phyloP scores from a whole-genome alignment of 805 yeast genomes.

The Isabelozyma heimii region DNA sequence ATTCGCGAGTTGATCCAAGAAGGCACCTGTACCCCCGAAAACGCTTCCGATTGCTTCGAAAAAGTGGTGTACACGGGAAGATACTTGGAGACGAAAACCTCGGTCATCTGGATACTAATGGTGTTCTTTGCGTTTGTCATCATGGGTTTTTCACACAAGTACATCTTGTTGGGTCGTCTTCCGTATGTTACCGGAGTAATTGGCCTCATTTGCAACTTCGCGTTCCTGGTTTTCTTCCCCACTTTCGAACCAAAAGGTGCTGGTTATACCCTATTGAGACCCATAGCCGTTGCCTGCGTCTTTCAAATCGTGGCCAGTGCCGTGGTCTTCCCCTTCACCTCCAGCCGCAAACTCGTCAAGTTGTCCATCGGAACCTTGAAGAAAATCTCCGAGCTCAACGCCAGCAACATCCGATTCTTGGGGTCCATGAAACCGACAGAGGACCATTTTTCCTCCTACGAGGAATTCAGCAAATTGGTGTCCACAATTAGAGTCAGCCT shows the following conservation, averaged over 20 bases:
- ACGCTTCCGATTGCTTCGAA: slow-evolving; percentile 14
- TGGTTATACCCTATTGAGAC: slow-evolving; percentile 17
- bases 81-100: slow-evolving; percentile 18
- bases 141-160: slow-evolving; percentile 14
- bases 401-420: slow-evolving; percentile 20
- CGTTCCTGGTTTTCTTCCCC: slow-evolving; percentile 26
- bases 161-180: slow-evolving; percentile 15
- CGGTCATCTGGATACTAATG: slow-evolving; percentile 19
- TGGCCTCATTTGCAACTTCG: slow-evolving; percentile 15
- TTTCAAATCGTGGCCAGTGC: slow-evolving; percentile 14
- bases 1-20: slow-evolving; percentile 15
- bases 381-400: slow-evolving; percentile 10
- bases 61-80: slow-evolving; percentile 23
- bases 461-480: slow-evolving; percentile 14
- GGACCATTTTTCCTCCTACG: slow-evolving; percentile 19
- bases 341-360: slow-evolving; percentile 17
- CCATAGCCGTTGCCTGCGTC: slow-evolving; percentile 22
- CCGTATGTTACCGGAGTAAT: slow-evolving; percentile 21
- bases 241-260: slow-evolving; percentile 19
- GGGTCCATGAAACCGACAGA: slow-evolving; percentile 24
- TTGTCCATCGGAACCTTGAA: slow-evolving; percentile 13
- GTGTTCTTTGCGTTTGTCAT: slow-evolving; percentile 6
- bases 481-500: slow-evolving; percentile 13
- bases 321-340: slow-evolving; percentile 26
- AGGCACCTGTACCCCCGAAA: slow-evolving; percentile 22